Conservation (phyloP, 1,284 basidiomycete species). For the Ganoderma multipileum region DNA sequence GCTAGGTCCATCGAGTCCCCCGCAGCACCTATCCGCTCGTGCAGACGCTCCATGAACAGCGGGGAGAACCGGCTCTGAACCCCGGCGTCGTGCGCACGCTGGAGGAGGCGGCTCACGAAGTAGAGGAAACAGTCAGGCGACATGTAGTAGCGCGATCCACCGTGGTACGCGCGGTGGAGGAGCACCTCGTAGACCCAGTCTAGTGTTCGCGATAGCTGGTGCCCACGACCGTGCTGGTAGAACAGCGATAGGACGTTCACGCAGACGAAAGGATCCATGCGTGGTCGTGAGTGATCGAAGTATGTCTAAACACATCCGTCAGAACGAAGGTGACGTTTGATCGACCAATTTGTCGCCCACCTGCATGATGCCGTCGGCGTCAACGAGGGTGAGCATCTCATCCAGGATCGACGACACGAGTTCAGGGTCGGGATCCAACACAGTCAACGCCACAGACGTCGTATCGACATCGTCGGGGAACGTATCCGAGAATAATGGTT, state of each 20-base stretch:
- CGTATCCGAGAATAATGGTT: conserved; percentile 46
- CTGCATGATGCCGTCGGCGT: conserved; percentile 58
- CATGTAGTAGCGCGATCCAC: conserved; percentile 64
- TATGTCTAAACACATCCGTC: conserved; percentile 48
- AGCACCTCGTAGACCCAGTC: conserved; percentile 59
- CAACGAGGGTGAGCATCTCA: conserved; percentile 57
- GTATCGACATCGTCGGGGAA: conserved; percentile 56
- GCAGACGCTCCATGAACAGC: conserved; percentile 50
- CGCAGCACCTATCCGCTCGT: conserved; percentile 56
- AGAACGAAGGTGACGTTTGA: background rate
- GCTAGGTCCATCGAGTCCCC: conserved; percentile 53
- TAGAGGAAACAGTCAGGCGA: conserved; percentile 61
- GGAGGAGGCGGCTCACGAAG: conserved; percentile 57
- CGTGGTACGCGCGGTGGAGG: conserved; percentile 56
- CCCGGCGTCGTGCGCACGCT: conserved; percentile 38
- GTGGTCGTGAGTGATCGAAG: conserved; percentile 57
- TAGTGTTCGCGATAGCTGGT: conserved; percentile 53
- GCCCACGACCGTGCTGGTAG: conserved; percentile 54
- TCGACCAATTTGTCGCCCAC: conserved; percentile 34
- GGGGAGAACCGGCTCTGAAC: conserved; percentile 46
- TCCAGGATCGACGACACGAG: conserved; percentile 54
- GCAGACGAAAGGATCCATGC: conserved; percentile 61
- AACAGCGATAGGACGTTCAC: conserved; percentile 59
- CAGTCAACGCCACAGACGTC: conserved; percentile 55
- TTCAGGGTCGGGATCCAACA: conserved; percentile 44